These are phyloP conservation scores for Geosmithia morbida DNA, from an alignment of 2,329 filamentous ascomycete species.

Conservation along the genomic window DNA sequence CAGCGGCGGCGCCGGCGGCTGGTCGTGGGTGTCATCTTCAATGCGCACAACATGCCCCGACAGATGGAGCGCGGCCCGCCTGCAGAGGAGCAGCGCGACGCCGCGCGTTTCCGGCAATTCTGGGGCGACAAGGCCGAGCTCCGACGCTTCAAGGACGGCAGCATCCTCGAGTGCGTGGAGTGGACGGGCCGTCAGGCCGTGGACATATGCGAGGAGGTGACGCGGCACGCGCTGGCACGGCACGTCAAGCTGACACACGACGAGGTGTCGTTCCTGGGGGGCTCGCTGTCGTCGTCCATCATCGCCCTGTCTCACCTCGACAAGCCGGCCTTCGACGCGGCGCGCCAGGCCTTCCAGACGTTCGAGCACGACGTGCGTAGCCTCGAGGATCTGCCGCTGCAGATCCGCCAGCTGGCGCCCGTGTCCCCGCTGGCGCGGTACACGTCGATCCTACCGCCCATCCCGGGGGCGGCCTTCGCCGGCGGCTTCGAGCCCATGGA, in stretches of 20 bases:
- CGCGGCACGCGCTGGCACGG: constrained; percentile 52
- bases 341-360: constrained; percentile 54
- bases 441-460: constrained; percentile 37
- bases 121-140: constrained; percentile 93
- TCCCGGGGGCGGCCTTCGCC: constrained; percentile 26
- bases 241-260: constrained; percentile 50
- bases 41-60: constrained; percentile 57
- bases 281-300: constrained; percentile 27
- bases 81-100: constrained; percentile 73
- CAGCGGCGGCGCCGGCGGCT: constrained; percentile 20
- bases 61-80: constrained; percentile 78
- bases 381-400: constrained; percentile 75
- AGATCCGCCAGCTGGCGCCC: constrained; percentile 65
- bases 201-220: constrained; percentile 66
- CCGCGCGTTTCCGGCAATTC: constrained; percentile 71
- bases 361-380: constrained; percentile 66
- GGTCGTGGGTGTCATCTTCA: constrained; percentile 54
- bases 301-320: constrained; percentile 32
- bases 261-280: constrained; percentile 35
- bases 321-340: constrained; percentile 47
- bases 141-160: constrained; percentile 87
- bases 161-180: constrained; percentile 80
- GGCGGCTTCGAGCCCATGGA: constrained; percentile 42
- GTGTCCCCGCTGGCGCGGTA: constrained; percentile 62
- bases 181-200: constrained; percentile 55